phyloP scores from a whole-genome alignment of 2,329 filamentous ascomycete genomes.

The Clathrospora elynae region DNA sequence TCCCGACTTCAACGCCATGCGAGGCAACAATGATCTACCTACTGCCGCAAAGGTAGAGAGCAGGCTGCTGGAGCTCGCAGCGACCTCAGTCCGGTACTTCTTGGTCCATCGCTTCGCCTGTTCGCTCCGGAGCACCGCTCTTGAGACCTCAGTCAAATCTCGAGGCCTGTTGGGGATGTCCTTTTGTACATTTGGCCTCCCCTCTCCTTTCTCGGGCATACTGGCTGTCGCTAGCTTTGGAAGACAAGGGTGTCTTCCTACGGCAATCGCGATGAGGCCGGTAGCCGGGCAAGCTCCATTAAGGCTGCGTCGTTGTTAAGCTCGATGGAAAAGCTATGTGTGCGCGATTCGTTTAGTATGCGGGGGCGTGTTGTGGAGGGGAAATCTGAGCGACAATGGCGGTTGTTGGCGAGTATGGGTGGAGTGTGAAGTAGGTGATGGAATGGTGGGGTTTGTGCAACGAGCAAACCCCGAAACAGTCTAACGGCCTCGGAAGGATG shows the following conservation, averaged over 20 bases:
- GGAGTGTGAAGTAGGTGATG: constrained; percentile 37
- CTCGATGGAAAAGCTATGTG: constrained; percentile 18
- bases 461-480: constrained; percentile 24
- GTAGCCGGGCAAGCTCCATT: constrained; percentile 61
- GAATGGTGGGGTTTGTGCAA: constrained; percentile 46
- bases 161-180: constrained; percentile 39
- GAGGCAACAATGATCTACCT: constrained; percentile 23
- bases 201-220: constrained; percentile 48
- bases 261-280: constrained; percentile 64
- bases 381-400: constrained; percentile 36
- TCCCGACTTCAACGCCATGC: background rate
- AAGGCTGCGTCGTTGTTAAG: constrained; percentile 46
- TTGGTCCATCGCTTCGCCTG: constrained; percentile 66
- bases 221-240: constrained; percentile 56
- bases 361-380: constrained; percentile 10
- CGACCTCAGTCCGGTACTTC: constrained; percentile 78
- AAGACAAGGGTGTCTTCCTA: constrained; percentile 61
- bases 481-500: constrained; percentile 17
- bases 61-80: constrained; percentile 76
- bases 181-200: constrained; percentile 26
- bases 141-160: constrained; percentile 47
- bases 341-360: constrained; percentile 16
- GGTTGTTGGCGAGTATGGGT: constrained; percentile 22
- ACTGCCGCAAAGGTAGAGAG: constrained; percentile 77
- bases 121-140: constrained; percentile 45